Evolutionary conservation across 2,329 filamentous ascomycete species (phyloP).

Genomic region (Colletotrichum higginsianum): DNA sequence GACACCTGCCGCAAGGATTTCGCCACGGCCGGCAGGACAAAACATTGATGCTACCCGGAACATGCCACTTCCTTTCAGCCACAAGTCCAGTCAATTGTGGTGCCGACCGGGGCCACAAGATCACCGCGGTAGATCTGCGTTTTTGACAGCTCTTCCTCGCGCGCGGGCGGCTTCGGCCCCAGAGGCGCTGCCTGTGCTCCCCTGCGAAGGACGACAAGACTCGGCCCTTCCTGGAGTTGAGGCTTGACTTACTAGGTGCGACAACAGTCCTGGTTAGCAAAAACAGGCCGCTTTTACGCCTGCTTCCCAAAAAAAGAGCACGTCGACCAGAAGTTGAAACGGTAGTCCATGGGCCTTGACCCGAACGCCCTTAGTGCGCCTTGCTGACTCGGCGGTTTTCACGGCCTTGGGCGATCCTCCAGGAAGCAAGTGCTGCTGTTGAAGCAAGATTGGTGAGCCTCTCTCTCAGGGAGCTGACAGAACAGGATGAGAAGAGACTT

Average conservation of each 20-base stretch:
- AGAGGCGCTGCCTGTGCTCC: slow-evolving; percentile 28
- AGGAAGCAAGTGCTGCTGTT: slow-evolving; percentile 1
- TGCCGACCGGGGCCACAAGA: slow-evolving; percentile 32
- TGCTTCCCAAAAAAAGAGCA: slow-evolving; percentile 35
- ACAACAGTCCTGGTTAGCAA: slow-evolving; percentile 15
- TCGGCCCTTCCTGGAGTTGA: slow-evolving; percentile 38
- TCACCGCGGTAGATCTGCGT: slow-evolving; percentile 41
- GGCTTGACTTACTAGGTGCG: slow-evolving; percentile 29
- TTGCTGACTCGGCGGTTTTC: slow-evolving; percentile 32
- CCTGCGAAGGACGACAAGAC: slow-evolving; percentile 26
- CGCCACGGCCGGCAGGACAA: slow-evolving; percentile 39
- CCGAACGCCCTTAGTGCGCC: slow-evolving; percentile 18
- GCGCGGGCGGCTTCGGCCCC: slow-evolving; percentile 39
- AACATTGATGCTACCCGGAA: slow-evolving; percentile 43
- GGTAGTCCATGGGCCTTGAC: slow-evolving; percentile 31
- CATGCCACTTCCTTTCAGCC: slow-evolving; percentile 41
- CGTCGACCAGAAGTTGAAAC: slow-evolving; percentile 39
- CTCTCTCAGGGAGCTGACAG: slow-evolving; percentile 18
- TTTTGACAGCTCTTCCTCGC: slow-evolving; percentile 41
- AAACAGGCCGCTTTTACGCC: not conserved
- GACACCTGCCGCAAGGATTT: slow-evolving; percentile 29
- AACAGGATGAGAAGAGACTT: not conserved
- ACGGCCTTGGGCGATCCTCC: slow-evolving; percentile 15
- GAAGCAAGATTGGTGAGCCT: slow-evolving; percentile 10
- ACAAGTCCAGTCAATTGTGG: slow-evolving; percentile 37